phyloP scores from a whole-genome alignment of 202 grass and related monocot genomes.

The Brachypodium distachyon region DNA sequence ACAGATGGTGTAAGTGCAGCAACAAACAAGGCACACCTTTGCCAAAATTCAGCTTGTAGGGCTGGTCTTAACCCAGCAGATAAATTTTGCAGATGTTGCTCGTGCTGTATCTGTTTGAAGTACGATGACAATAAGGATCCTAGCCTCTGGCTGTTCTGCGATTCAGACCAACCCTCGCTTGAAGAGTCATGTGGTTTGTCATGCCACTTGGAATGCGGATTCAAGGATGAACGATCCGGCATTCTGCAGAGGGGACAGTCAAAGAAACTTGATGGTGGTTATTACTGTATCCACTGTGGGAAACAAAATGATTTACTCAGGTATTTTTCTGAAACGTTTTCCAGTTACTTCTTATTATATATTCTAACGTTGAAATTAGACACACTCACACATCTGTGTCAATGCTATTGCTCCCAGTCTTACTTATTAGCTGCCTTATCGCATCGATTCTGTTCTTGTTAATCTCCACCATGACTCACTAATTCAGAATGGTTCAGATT shows the following conservation, averaged over 20 bases:
- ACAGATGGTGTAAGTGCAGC: slow-evolving; percentile 25
- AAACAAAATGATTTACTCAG: slow-evolving; percentile 86
- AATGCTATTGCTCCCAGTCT: not conserved
- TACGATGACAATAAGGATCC: slow-evolving; percentile 98
- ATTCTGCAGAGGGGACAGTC: slow-evolving; percentile 42
- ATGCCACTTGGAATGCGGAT: slow-evolving; percentile 88
- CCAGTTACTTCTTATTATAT: not conserved
- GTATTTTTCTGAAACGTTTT: not conserved
- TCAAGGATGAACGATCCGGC: slow-evolving; percentile 69
- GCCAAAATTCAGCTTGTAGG: slow-evolving; percentile 87
- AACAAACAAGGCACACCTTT: slow-evolving; percentile 34
- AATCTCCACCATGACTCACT: not conserved
- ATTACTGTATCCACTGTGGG: slow-evolving; percentile 71
- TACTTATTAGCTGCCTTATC: not conserved
- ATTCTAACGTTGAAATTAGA: not conserved
- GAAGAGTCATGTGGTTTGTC: slow-evolving; percentile 78
- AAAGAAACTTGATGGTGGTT: slow-evolving; percentile 75
- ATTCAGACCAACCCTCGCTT: slow-evolving; percentile 44
- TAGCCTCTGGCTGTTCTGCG: slow-evolving; percentile 85
- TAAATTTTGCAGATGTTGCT: slow-evolving; percentile 89
- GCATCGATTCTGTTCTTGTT: not conserved
- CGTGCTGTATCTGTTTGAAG: slow-evolving; percentile 82
- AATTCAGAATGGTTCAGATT: not conserved
- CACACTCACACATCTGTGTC: not conserved
- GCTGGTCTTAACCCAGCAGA: slow-evolving; percentile 58